These are phyloP conservation scores for Metschnikowia kofuensis DNA, from an alignment of 805 yeast genomes.

Conservation along the genomic window DNA sequence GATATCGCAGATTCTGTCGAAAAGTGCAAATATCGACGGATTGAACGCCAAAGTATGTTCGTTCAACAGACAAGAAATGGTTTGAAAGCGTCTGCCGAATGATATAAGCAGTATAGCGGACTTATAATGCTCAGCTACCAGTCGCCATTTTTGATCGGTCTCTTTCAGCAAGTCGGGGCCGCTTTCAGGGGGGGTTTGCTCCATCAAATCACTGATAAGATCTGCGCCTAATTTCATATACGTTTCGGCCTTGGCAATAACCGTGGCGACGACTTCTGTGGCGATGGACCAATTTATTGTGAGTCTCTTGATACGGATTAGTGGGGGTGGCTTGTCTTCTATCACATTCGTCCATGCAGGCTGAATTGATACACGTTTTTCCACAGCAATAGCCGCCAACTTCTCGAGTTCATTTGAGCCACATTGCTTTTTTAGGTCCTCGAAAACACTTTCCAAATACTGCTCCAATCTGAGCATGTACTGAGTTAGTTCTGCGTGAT, in stretches of 20 bases:
- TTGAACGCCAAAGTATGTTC: background rate
- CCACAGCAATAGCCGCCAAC: constrained; percentile 8
- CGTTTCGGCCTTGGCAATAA: constrained; percentile 25
- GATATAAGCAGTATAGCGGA: constrained; percentile 26
- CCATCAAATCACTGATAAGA: constrained; percentile 35
- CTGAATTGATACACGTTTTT: background rate
- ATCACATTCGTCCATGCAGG: background rate
- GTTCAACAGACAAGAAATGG: background rate
- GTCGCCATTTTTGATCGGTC: constrained; percentile 34
- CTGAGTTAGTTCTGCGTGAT: constrained; percentile 26
- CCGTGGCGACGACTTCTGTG: constrained; percentile 28
- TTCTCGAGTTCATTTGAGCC: background rate
- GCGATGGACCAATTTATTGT: constrained; percentile 28
- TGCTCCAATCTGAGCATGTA: constrained; percentile 33
- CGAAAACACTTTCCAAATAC: constrained; percentile 29
- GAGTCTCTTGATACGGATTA: constrained; percentile 1
- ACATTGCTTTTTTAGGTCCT: constrained; percentile 5
- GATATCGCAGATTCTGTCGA: constrained; percentile 25
- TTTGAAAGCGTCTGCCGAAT: constrained; percentile 22
- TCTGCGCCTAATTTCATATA: constrained; percentile 36
- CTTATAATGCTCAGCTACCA: constrained; percentile 31
- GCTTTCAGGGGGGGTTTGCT: constrained; percentile 4
- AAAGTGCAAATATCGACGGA: constrained; percentile 9
- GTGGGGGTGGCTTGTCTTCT: background rate
- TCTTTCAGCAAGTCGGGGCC: constrained; percentile 8